A percentile compares a stretch with the other conserved stretches of the same genome.
phyloP scores from a whole-genome alignment of 2,329 filamentous ascomycete genomes.

The Myriosclerotinia scirpicola region DNA sequence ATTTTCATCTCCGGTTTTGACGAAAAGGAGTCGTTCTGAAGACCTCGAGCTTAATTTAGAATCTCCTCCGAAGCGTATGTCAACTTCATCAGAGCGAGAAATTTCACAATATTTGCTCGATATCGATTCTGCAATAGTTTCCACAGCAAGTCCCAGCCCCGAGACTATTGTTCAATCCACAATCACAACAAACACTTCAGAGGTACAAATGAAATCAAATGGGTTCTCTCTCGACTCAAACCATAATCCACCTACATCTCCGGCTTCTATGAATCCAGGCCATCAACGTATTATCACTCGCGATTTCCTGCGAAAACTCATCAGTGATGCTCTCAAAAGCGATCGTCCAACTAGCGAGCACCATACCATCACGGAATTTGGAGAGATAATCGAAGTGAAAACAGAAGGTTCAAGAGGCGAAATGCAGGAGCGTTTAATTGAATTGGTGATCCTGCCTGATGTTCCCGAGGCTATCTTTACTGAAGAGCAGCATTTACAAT shows the following conservation, averaged over 20 bases:
- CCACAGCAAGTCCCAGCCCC: neutral
- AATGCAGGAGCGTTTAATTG: conserved; percentile 41
- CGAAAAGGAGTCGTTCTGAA: conserved; percentile 32
- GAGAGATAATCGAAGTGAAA: conserved; percentile 37
- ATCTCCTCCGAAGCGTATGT: conserved; percentile 36
- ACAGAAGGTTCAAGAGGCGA: conserved; percentile 36
- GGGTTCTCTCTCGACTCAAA: conserved; percentile 6
- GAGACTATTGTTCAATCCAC: neutral
- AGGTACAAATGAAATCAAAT: neutral
- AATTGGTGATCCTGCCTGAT: conserved; percentile 42
- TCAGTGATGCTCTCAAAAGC: conserved; percentile 35
- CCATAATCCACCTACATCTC: conserved; percentile 18
- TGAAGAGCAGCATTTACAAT: conserved; percentile 51
- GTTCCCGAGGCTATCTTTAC: conserved; percentile 54
- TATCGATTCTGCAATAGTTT: conserved; percentile 2
- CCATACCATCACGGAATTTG: conserved; percentile 33
- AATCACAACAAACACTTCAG: neutral
- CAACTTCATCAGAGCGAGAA: conserved; percentile 33
- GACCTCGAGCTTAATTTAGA: conserved; percentile 31
- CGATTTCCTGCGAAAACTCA: conserved; percentile 36
- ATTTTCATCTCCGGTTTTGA: conserved; percentile 2
- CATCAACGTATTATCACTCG: conserved; percentile 35
- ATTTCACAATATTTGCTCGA: conserved; percentile 14
- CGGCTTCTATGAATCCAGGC: conserved; percentile 28
- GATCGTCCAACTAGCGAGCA: conserved; percentile 35